A percentile compares a stretch with the other conserved stretches of the same genome.
Evolutionary conservation across 2,329 filamentous ascomycete genomes (phyloP).

Genomic region (Trichoderma brevicompactum): DNA sequence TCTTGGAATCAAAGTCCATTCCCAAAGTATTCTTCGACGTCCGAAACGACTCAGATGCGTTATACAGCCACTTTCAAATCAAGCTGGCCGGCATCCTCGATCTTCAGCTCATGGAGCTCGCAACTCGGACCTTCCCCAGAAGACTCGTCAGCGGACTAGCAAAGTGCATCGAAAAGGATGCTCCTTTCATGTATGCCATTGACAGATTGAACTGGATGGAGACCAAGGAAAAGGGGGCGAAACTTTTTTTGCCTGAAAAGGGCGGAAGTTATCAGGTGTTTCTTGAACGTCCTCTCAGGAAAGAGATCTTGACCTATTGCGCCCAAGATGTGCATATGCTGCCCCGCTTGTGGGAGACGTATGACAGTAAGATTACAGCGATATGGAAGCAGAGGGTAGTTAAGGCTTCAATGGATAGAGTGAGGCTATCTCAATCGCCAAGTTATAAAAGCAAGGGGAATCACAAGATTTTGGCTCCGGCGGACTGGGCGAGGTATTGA

Average conservation of each 20-base stretch:
- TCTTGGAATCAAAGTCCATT: conserved; percentile 48
- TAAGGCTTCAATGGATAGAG: conserved; percentile 36
- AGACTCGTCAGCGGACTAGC: conserved; percentile 35
- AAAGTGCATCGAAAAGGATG: conserved; percentile 41
- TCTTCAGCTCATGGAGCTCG: conserved; percentile 61
- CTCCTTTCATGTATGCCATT: neutral
- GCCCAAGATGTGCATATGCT: conserved; percentile 51
- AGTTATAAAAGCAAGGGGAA: conserved; percentile 37
- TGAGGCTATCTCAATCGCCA: conserved; percentile 38
- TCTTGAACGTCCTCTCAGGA: conserved; percentile 48
- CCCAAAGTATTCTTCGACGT: conserved; percentile 63
- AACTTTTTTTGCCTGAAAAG: conserved; percentile 46
- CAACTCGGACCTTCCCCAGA: conserved; percentile 33
- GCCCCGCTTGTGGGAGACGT: conserved; percentile 41
- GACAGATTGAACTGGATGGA: conserved; percentile 38
- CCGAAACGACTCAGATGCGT: conserved; percentile 60
- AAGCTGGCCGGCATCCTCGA: conserved; percentile 52
- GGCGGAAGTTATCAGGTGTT: conserved; percentile 54
- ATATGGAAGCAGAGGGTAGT: conserved; percentile 35
- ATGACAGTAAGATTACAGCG: conserved; percentile 34
- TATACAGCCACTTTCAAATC: conserved; percentile 53
- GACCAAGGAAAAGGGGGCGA: conserved; percentile 44
- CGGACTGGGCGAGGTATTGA: neutral
- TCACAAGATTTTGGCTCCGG: conserved; percentile 40
- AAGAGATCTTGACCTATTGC: conserved; percentile 51